Base-by-base conservation (phyloP, 495 filamentous ascomycete genomes). In the Geoglossum glabrum region DNA sequence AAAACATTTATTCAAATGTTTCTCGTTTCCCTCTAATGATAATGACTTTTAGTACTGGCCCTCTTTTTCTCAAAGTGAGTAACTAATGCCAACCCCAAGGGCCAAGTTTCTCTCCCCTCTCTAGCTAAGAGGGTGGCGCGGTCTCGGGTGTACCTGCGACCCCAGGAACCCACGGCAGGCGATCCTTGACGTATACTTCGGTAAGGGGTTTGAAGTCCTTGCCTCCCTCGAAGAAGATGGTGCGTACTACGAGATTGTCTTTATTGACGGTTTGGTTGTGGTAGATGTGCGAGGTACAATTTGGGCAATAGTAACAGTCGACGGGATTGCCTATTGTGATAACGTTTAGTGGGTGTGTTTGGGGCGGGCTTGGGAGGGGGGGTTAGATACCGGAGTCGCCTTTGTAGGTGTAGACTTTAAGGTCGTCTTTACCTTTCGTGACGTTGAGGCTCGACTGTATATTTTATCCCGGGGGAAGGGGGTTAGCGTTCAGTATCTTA, bases 291-390 rank as follows among this genome's bases (percentile, higher is more conserved):
- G 68, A 62, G 51, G 71, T 76, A 70, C 74, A 76, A 57, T 72
- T 76, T 26, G 72, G 72, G 65, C 74, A 77, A 63, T 74, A 77
- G 65, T 72, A 76, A 67, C 75, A 78, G 65, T 75, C 55, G 31
- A 77, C 74, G 1, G 66, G 61, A 1, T 77, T 75, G 58, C 74
- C 72, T 73, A 31, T 25, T 33, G 9, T 36, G 31, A 17, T 23
- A 26, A 36, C 13, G 17, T 21, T 15, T 7, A 7, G 25, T 26
- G 23, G 45, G n/a, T n/a, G n/a, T n/a, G n/a, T n/a, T n/a, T n/a
- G n/a, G n/a, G n/a, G 11, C 27, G 13, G 54, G 17, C 21, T 28
- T 38, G 60, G 30, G 17, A 26, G 17, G 23, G 30, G 36, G 30
- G 13, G 57, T 3, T 28, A 15, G 54, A 36, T 68, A 73, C 71